Percentiles rank a stretch among this genome's conserved stretches.
Evolutionary conservation across 345 rosid species (phyloP).

Genomic region (Triadica sebifera): DNA sequence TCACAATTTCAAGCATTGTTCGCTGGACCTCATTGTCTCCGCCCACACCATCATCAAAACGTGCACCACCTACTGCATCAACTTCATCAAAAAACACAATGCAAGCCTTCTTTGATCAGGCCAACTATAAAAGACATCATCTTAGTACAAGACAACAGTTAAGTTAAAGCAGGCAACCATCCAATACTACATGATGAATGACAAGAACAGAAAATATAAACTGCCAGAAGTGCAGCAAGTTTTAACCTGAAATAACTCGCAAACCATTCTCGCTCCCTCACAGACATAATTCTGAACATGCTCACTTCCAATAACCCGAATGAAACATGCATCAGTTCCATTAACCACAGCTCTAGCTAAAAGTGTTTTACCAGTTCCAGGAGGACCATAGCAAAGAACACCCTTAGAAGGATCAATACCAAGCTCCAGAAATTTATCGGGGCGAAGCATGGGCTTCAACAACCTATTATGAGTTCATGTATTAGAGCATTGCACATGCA

Average conservation of each 20-base stretch:
- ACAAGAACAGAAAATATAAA: no score
- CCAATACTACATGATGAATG: not conserved
- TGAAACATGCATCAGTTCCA: constrained; percentile 95
- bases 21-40: constrained; percentile 79
- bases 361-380: constrained; percentile 98
- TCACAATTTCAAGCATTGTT: no score
- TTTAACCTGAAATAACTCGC: constrained; percentile 86
- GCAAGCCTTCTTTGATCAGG: constrained; percentile 76
- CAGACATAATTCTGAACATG: constrained; percentile 96
- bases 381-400: constrained; percentile 95
- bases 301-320: constrained; percentile 95
- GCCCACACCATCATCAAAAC: constrained; percentile 75
- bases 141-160: not conserved
- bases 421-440: constrained; percentile 93
- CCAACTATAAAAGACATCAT: constrained; percentile 79
- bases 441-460: constrained; percentile 98
- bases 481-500: not conserved
- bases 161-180: constrained; percentile 5
- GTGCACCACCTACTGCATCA: constrained; percentile 86
- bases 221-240: not conserved
- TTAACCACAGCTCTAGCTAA: constrained; percentile 96
- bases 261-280: constrained; percentile 96
- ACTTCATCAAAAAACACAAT: constrained; percentile 81
- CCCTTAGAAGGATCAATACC: constrained; percentile 99
- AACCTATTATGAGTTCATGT: constrained; percentile 40